Percentiles rank a stretch among this genome's conserved stretches.
phyloP scores from a whole-genome alignment of 495 filamentous ascomycete genomes.

The Aspergillus baeticus region DNA sequence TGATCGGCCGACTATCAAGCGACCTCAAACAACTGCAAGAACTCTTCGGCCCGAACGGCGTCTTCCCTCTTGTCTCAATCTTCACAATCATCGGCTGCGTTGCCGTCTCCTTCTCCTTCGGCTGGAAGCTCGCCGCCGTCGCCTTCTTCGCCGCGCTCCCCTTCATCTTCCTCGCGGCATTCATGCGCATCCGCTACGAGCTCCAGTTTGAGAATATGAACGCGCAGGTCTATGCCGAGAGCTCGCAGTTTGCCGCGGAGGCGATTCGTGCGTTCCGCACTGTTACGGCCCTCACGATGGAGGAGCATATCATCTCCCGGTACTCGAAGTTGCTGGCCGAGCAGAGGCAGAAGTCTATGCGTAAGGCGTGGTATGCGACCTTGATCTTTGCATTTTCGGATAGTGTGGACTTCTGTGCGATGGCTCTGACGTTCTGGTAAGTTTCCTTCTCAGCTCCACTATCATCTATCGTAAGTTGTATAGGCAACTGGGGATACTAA shows the following conservation, averaged over 20 bases:
- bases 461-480: too few relatives aligned
- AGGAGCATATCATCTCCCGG: constrained; percentile 43
- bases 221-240: constrained; percentile 52
- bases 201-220: constrained; percentile 56
- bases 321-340: constrained; percentile 50
- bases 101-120: constrained; percentile 54
- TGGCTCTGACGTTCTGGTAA: constrained; percentile 61
- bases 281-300: constrained; percentile 53
- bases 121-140: constrained; percentile 62
- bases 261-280: constrained; percentile 58
- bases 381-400: constrained; percentile 38
- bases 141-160: constrained; percentile 56
- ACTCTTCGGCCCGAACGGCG: constrained; percentile 48
- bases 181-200: constrained; percentile 52
- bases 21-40: constrained; percentile 64
- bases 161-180: constrained; percentile 51
- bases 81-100: constrained; percentile 55
- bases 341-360: constrained; percentile 51
- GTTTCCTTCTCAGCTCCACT: too few relatives aligned
- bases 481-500: background rate
- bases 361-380: constrained; percentile 47
- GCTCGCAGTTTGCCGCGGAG: constrained; percentile 57
- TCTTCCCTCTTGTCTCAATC: constrained; percentile 34
- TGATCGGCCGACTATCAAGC: constrained; percentile 52
- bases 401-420: constrained; percentile 48